phyloP scores from a whole-genome alignment of 495 filamentous ascomycete species.

The Neurospora intermedia region DNA sequence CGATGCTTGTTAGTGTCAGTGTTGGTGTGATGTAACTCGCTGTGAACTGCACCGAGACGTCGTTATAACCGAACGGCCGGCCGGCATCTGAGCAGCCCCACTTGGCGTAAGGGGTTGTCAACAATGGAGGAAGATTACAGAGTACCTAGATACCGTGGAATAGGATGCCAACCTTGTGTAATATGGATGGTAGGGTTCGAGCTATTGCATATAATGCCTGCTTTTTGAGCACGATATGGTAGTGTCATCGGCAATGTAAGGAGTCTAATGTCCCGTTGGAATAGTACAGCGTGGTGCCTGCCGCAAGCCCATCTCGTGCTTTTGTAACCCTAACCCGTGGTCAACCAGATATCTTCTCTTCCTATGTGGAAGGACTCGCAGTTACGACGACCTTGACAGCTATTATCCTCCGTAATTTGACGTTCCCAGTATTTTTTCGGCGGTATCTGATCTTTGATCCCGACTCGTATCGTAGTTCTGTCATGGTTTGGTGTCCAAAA shows the following conservation, averaged over 20 bases:
- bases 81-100: background rate
- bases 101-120: background rate
- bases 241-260: background rate
- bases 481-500: too few relatives aligned
- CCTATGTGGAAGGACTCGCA: background rate
- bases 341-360: background rate
- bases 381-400: too few relatives aligned
- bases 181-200: accelerated
- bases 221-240: background rate
- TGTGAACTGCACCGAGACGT: background rate
- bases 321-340: background rate
- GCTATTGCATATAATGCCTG: background rate
- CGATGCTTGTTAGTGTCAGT: background rate
- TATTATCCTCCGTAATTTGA: too few relatives aligned
- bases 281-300: background rate
- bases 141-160: background rate
- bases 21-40: background rate
- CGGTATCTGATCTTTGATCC: too few relatives aligned
- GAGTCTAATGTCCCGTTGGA: too few relatives aligned
- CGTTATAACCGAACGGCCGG: background rate
- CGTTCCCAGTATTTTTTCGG: too few relatives aligned
- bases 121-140: background rate
- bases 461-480: too few relatives aligned
- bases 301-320: background rate
- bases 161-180: background rate